These are phyloP conservation scores for Cucurbita pepo DNA, from an alignment of 306 rosid genomes.

Conservation along the genomic window DNA sequence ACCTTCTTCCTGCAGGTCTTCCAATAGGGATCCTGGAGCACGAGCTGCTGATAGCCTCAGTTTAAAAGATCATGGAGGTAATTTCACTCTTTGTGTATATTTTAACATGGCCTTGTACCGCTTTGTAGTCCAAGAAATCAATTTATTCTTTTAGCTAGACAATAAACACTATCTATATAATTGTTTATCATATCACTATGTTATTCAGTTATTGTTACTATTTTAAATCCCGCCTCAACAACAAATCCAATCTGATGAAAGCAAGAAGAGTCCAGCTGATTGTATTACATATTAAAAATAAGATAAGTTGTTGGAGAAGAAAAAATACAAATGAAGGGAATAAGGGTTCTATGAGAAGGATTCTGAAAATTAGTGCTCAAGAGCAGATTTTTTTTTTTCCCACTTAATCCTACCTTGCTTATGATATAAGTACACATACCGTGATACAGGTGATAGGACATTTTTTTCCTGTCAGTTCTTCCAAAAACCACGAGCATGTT, in stretches of 20 bases:
- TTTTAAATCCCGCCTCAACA: background rate
- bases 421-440: background rate
- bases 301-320: background rate
- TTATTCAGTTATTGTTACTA: background rate
- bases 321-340: background rate
- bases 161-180: background rate
- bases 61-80: conserved; percentile 74
- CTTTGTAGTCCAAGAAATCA: background rate
- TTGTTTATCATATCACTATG: background rate
- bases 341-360: background rate
- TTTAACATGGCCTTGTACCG: background rate
- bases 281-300: background rate
- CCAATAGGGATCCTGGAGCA: conserved; percentile 77
- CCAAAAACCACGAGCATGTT: background rate
- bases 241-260: background rate
- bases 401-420: background rate
- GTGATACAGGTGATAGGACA: background rate
- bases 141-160: background rate
- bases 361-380: background rate
- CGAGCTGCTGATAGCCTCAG: conserved; percentile 61
- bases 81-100: conserved; percentile 13
- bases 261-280: background rate
- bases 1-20: conserved; percentile 43
- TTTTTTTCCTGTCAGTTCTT: background rate
- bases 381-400: background rate